phyloP scores from a whole-genome alignment of 129 eudicot species.

The Erigeron canadensis region DNA sequence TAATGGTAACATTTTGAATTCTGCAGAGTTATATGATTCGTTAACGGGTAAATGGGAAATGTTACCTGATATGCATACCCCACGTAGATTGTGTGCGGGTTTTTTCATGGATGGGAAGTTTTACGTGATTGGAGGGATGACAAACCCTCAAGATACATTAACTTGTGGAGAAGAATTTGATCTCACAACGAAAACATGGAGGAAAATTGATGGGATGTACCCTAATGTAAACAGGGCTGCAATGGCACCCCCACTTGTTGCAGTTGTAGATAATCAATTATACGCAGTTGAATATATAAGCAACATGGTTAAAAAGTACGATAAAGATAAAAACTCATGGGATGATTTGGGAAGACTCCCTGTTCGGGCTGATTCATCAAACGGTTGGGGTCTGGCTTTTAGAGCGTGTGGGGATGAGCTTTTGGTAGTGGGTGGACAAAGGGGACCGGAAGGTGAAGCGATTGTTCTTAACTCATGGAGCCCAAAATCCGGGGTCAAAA shows the following conservation, averaged over 20 bases:
- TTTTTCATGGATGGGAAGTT: slow-evolving; percentile 71
- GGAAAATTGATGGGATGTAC: slow-evolving; percentile 57
- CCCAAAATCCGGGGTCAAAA: slow-evolving; percentile 48
- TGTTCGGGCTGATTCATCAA: slow-evolving; percentile 57
- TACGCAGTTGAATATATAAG: slow-evolving; percentile 58
- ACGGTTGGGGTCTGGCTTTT: slow-evolving; percentile 82
- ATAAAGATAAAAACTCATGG: slow-evolving; percentile 58
- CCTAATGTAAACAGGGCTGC: slow-evolving; percentile 61
- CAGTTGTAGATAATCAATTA: slow-evolving; percentile 60
- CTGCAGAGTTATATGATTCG: slow-evolving; percentile 69
- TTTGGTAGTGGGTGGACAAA: slow-evolving; percentile 71
- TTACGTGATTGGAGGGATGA: slow-evolving; percentile 77
- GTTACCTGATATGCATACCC: slow-evolving; percentile 60
- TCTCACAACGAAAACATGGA: slow-evolving; percentile 51
- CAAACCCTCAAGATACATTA: slow-evolving; percentile 47
- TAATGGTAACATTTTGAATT: slow-evolving; percentile 50
- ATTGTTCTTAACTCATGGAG: slow-evolving; percentile 65
- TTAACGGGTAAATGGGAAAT: slow-evolving; percentile 53
- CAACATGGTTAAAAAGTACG: slow-evolving; percentile 57
- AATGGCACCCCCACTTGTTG: slow-evolving; percentile 82
- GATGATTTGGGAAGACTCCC: slow-evolving; percentile 65
- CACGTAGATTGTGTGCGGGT: slow-evolving; percentile 59
- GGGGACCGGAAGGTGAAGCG: slow-evolving; percentile 69
- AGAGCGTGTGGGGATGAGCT: slow-evolving; percentile 60
- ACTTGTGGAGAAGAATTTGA: slow-evolving; percentile 71